Conservation (phyloP, 2,329 filamentous ascomycete genomes). For the Aspergillus cejpii region DNA sequence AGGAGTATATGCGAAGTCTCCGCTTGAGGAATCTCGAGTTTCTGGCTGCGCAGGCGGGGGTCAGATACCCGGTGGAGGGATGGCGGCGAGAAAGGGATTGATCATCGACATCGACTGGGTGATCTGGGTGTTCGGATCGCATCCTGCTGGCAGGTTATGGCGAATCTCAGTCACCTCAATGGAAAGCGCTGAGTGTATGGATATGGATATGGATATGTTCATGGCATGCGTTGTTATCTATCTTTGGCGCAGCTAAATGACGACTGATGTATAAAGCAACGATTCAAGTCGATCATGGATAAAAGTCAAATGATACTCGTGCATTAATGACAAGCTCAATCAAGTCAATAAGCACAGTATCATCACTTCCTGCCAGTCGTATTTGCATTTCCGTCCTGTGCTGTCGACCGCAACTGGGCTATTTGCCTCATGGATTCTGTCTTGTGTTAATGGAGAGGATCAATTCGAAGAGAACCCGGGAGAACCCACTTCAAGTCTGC, state of each 20-base stretch:
- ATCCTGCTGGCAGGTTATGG: no score
- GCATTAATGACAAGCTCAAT: background rate
- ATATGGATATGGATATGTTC: no score
- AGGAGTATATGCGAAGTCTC: slow-evolving; percentile 26
- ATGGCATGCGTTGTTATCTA: no score
- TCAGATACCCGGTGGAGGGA: background rate
- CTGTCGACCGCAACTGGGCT: slow-evolving; percentile 26
- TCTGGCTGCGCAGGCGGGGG: slow-evolving; percentile 16
- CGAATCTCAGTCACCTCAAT: no score
- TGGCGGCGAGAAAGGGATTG: no score
- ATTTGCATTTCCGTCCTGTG: slow-evolving; percentile 31
- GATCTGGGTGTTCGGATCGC: no score
- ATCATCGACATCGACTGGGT: no score
- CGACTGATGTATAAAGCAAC: no score
- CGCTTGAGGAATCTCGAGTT: slow-evolving; percentile 20
- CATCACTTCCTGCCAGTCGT: slow-evolving; percentile 7
- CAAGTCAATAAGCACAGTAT: slow-evolving; percentile 5
- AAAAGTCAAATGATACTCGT: background rate
- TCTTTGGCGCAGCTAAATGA: background rate
- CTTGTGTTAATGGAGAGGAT: background rate
- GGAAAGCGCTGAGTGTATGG: no score
- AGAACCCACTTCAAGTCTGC: slow-evolving; percentile 30
- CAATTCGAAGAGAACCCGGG: no score
- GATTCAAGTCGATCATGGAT: no score
- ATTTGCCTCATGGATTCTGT: slow-evolving; percentile 29